Evolutionary conservation across 495 filamentous ascomycete genomes (phyloP).

Genomic region (Aspergillus nanangensis): DNA sequence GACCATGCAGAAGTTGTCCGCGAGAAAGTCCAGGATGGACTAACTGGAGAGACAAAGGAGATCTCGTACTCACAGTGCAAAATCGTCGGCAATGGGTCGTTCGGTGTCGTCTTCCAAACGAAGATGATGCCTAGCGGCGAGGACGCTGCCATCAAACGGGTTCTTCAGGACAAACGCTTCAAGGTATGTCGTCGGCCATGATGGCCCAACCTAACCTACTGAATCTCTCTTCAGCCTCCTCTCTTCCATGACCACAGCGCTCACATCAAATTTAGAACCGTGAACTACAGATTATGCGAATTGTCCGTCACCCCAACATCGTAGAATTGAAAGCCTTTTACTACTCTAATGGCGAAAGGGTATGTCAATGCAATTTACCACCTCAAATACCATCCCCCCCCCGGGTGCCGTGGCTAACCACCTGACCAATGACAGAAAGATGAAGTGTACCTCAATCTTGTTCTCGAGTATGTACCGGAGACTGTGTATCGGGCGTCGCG

Average conservation of each 20-base stretch:
- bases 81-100: constrained; percentile 99
- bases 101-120: constrained; percentile 98
- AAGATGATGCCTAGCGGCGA: constrained; percentile 96
- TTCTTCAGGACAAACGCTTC: constrained; percentile 98
- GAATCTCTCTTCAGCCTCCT: too few relatives aligned
- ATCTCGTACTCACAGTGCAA: constrained; percentile 99
- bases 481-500: constrained; percentile 97
- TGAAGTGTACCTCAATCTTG: constrained; percentile 97
- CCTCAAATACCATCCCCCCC: not conserved
- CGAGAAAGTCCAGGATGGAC: constrained; percentile 97
- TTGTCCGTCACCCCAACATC: constrained; percentile 97
- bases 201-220: not conserved
- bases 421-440: constrained; percentile 65
- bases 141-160: constrained; percentile 97
- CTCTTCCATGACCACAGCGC: constrained; percentile 16
- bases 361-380: constrained; percentile 36
- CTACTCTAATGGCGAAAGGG: constrained; percentile 97
- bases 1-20: constrained; percentile 78
- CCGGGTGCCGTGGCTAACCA: too few relatives aligned
- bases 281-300: constrained; percentile 99
- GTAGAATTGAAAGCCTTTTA: constrained; percentile 99
- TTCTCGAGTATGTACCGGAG: constrained; percentile 97
- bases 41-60: constrained; percentile 92
- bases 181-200: constrained; percentile 58
- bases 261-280: constrained; percentile 65